phyloP scores from a whole-genome alignment of 2,329 filamentous ascomycete species.

The Colletotrichum endophyticum region DNA sequence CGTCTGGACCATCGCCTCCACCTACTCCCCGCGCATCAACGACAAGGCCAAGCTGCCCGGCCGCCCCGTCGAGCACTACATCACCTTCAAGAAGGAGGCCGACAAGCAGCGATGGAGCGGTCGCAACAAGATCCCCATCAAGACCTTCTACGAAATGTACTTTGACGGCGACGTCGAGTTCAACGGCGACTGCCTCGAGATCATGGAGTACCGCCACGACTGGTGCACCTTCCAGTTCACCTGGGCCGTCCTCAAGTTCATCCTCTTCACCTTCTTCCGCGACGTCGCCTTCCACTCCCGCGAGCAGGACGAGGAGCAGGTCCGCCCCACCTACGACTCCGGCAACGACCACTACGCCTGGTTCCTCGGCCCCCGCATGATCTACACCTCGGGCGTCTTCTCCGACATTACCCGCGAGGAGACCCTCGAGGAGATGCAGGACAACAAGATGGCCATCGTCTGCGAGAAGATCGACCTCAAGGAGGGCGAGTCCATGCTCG shows the following conservation, averaged over 20 bases:
- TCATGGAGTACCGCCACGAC: conserved; percentile 93
- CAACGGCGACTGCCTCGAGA: conserved; percentile 89
- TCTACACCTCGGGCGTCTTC: conserved; percentile 96
- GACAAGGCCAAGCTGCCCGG: conserved; percentile 90
- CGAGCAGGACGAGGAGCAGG: conserved; percentile 96
- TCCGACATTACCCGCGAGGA: conserved; percentile 88
- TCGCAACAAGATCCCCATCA: conserved; percentile 82
- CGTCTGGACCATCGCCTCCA: conserved; percentile 84
- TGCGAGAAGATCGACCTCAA: conserved; percentile 94
- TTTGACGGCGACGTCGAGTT: conserved; percentile 94
- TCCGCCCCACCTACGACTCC: conserved; percentile 96
- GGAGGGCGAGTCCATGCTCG: conserved; percentile 81
- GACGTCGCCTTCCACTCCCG: conserved; percentile 93
- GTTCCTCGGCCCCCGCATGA: conserved; percentile 98
- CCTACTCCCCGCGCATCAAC: conserved; percentile 86
- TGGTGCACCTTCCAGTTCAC: conserved; percentile 97
- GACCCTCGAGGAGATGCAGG: conserved; percentile 91
- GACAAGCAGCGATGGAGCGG: conserved; percentile 73
- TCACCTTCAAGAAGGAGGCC: conserved; percentile 75
- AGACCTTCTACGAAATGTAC: conserved; percentile 98
- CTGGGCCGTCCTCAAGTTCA: conserved; percentile 81
- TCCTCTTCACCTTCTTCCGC: conserved; percentile 81
- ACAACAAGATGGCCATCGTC: conserved; percentile 94
- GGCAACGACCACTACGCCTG: conserved; percentile 98
- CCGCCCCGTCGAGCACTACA: conserved; percentile 88